These are phyloP conservation scores for Mycena rosella DNA, from an alignment of 768 basidiomycete genomes.

Conservation along the genomic window DNA sequence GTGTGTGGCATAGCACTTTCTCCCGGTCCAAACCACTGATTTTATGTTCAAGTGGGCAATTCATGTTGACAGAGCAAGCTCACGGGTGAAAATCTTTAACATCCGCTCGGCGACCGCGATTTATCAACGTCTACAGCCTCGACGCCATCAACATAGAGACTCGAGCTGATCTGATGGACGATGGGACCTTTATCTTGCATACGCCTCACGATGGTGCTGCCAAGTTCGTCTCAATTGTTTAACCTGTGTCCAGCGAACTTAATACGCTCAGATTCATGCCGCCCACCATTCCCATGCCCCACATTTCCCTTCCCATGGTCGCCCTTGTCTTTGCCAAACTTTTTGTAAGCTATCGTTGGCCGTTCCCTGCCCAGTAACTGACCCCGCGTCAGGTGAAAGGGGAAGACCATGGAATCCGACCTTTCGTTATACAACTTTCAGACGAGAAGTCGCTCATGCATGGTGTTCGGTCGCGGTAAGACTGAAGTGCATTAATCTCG, in stretches of 20 bases:
- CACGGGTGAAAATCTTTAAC: slow-evolving; percentile 1
- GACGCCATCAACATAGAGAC: slow-evolving; percentile 44
- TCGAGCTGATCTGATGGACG: slow-evolving; percentile 47
- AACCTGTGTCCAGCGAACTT: background rate
- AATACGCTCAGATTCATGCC: slow-evolving; percentile 11
- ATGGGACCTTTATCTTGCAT: slow-evolving; percentile 43
- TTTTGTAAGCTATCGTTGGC: background rate
- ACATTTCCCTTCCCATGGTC: background rate
- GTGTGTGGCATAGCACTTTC: background rate
- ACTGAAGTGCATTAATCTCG: background rate
- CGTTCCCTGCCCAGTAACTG: background rate
- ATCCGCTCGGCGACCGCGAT: background rate
- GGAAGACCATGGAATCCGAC: slow-evolving; percentile 9
- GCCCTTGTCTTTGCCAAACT: slow-evolving; percentile 15
- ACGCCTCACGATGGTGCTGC: slow-evolving; percentile 26
- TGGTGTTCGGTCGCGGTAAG: background rate
- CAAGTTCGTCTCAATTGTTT: slow-evolving; percentile 16
- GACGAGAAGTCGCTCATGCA: background rate
- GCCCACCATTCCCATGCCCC: slow-evolving; percentile 1
- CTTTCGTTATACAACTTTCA: slow-evolving; percentile 6
- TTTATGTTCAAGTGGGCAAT: background rate
- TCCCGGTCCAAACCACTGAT: background rate
- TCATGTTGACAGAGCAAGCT: slow-evolving; percentile 21
- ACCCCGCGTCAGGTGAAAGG: slow-evolving; percentile 1
- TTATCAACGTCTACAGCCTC: slow-evolving; percentile 24